These are phyloP conservation scores for Phytophthora citrophthora DNA, from an alignment of 352 stramenopile genomes.

Conservation along the genomic window DNA sequence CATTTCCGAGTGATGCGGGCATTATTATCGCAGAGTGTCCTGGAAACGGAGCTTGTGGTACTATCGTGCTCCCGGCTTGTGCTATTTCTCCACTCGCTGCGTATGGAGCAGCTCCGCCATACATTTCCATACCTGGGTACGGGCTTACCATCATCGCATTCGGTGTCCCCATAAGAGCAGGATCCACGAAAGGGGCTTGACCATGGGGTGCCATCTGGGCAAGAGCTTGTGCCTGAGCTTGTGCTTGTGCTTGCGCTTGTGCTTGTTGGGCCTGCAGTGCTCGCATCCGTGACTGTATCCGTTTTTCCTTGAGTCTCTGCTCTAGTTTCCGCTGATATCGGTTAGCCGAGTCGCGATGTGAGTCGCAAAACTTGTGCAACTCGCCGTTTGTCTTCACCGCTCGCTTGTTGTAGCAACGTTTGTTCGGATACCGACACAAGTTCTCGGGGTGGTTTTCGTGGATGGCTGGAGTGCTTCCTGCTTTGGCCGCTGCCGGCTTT, in stretches of 20 bases:
- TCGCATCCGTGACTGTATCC: constrained; percentile 37
- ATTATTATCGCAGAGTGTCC: background rate
- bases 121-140: constrained; percentile 25
- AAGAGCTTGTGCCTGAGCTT: constrained; percentile 23
- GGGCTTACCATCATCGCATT: constrained; percentile 16
- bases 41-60: constrained; percentile 6
- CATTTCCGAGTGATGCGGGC: background rate
- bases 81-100: background rate
- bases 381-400: constrained; percentile 74
- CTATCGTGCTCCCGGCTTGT: constrained; percentile 1
- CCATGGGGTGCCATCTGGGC: constrained; percentile 17
- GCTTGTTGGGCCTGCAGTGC: constrained; percentile 31
- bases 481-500: constrained; percentile 14
- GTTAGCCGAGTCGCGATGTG: constrained; percentile 64
- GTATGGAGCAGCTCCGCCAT: constrained; percentile 1
- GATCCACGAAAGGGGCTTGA: constrained; percentile 5
- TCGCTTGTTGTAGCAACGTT: constrained; percentile 60
- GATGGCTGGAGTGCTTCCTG: constrained; percentile 15
- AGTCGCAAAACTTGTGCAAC: constrained; percentile 73
- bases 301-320: constrained; percentile 42
- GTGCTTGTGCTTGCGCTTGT: constrained; percentile 11
- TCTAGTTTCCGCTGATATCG: constrained; percentile 69
- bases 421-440: constrained; percentile 69
- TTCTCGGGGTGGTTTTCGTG: constrained; percentile 34
- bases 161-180: background rate